Conservation (phyloP, 345 rosid species). For the Cochlearia excelsa region DNA sequence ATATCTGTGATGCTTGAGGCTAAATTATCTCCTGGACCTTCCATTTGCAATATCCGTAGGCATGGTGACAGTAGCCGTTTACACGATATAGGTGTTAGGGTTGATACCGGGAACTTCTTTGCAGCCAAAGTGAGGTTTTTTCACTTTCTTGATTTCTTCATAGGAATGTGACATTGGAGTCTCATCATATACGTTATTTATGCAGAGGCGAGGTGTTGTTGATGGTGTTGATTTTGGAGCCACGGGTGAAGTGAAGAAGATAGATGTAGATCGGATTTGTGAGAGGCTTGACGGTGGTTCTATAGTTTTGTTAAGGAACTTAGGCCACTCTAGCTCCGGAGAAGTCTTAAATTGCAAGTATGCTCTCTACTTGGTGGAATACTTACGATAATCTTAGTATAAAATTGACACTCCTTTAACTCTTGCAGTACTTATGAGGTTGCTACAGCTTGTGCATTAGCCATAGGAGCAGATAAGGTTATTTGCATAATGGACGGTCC, state of each 20-base stretch:
- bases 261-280: constrained; percentile 70
- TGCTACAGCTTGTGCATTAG: constrained; percentile 84
- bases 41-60: constrained; percentile 77
- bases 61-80: constrained; percentile 86
- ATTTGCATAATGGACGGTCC: constrained; percentile 87
- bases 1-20: constrained; percentile 89
- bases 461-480: constrained; percentile 88
- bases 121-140: constrained; percentile 72
- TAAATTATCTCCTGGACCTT: constrained; percentile 93
- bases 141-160: constrained; percentile 17
- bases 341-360: constrained; percentile 99
- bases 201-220: constrained; percentile 87
- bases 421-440: not conserved
- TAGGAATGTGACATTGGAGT: not conserved
- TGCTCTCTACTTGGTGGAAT: constrained; percentile 25
- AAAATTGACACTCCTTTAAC: not conserved
- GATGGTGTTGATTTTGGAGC: constrained; percentile 94
- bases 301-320: constrained; percentile 75
- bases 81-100: constrained; percentile 96
- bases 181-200: constrained; percentile 16
- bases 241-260: constrained; percentile 92
- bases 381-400: not conserved
- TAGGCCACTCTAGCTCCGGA: constrained; percentile 96
- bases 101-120: constrained; percentile 93
- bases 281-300: constrained; percentile 94